Base-by-base conservation (phyloP, 164 flowering plant species). In the Chloranthus sessilifolius region DNA sequence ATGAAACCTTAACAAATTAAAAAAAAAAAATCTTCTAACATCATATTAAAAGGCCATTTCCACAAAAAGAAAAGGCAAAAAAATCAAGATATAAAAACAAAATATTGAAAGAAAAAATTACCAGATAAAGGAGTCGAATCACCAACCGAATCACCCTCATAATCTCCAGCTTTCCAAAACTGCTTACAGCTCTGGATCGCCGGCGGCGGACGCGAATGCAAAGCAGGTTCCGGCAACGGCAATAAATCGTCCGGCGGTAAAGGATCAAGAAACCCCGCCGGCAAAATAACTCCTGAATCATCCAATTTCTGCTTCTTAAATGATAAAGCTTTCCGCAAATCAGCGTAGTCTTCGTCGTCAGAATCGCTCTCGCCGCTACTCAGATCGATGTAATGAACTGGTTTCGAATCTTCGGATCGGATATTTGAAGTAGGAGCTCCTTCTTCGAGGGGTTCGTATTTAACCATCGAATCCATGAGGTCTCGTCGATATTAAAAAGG, bases 111-210 rank as follows among this genome's bases (percentile, higher is more conserved):
- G 9, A 16, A 19, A 20, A 27, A 21, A 33, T 42, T 33, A 53
- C 58, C 58, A 15, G 40, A 15, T 11, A 39, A 0, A 1, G 41
- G 10, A 2, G n/a, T 23, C 15, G 73, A 73, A 47, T 60, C 62
- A 39, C 52, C 63, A 7, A 25, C 17, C 10, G 70, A 38, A 53
- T 56, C 52, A 2, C 67, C 88, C 2, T 79, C 95, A 47, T 67
- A 90, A 30, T 90, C 95, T 20, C 95, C 95, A 0, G 97, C 91
- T 59, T 81, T 90, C 95, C 97, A 90, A 46, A 90, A 86, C 74
- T 79, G 91, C 74, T 59, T 80, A 39, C 61, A 56, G 25, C 56
- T 47, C 41, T n/a, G 44, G 20, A 35, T 26, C 39, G 43, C 21
- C 4, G 11, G 8, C 26, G 5, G 11, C 3, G 44, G 6, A 17